These are phyloP conservation scores for Sphaerulina vaccinii DNA, from an alignment of 2,329 filamentous ascomycete genomes.

Conservation along the genomic window DNA sequence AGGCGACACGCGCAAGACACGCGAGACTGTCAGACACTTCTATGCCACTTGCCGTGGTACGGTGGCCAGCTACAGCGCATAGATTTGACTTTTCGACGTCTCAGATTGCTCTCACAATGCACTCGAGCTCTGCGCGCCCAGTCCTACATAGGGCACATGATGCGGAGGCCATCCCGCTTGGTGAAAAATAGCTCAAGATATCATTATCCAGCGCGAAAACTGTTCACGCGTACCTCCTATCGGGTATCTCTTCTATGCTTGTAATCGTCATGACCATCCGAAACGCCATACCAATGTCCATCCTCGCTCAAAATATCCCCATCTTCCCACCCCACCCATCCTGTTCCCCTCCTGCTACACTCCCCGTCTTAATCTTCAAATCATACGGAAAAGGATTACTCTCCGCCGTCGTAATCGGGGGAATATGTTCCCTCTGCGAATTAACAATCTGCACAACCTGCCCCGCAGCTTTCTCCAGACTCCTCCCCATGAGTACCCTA, in stretches of 20 bases:
- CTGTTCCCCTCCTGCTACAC: conserved; percentile 4
- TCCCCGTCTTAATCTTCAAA: conserved; percentile 69
- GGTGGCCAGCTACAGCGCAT: conserved; percentile 26
- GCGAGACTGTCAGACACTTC: conserved; percentile 67
- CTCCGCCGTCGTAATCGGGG: conserved; percentile 89
- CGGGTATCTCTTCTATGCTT: not conserved
- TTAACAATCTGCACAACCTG: conserved; percentile 89
- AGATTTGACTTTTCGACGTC: not conserved
- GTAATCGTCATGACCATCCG: not conserved
- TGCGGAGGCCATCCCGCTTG: not conserved
- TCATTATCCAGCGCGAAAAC: not conserved
- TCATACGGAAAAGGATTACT: conserved; percentile 94
- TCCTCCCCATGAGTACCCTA: conserved; percentile 85
- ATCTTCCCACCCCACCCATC: conserved; percentile 17
- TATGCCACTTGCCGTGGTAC: conserved; percentile 65
- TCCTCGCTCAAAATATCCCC: conserved; percentile 19
- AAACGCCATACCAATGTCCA: not conserved
- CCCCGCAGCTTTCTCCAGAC: conserved; percentile 79
- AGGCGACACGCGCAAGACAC: conserved; percentile 60
- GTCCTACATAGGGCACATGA: not conserved
- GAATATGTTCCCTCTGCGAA: conserved; percentile 90
- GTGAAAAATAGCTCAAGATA: not conserved
- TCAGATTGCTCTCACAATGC: not conserved
- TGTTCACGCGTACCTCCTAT: not conserved
- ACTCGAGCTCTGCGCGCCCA: not conserved